Base-by-base conservation (phyloP, 257 asterid species). In the Coffea eugenioides region DNA sequence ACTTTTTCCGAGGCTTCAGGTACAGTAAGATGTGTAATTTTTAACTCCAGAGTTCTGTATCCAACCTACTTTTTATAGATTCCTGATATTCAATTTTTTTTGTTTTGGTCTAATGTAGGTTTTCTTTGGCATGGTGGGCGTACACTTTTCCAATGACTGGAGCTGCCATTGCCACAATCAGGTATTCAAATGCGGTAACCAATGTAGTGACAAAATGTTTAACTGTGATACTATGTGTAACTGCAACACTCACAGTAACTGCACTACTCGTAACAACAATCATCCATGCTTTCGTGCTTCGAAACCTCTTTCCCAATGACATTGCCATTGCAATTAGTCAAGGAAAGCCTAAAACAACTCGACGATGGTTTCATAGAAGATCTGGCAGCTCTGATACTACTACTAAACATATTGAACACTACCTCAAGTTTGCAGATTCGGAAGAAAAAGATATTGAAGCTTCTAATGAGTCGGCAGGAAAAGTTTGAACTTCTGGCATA, bases 61-160 rank as follows among this genome's bases (percentile, higher is more conserved):
- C 21, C 16, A 16, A 48, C 10, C 61, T 34, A 2, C 34, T 20
- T 69, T 20, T 75, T 21, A 39, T 57, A 31, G 6, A 49, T 70
- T n/a, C 25, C 62, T 48, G 54, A 45, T 6, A 21, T 69, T 25
- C 23, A 64, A 0, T 15, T 3, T 36, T 20, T 20, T 6, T 39
- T 46, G 34, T 57, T 12, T 15, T n/a, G 70, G n/a, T 77, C 21
- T 41, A 65, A 25, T 12, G 4, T 48, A 91, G 91, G 59, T 94
- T 94, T 76, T 92, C 98, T 15, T 51, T 92, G 79, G 93, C 94
- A 18, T 94, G 98, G 97, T 94, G 98, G 98, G 98, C 97, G 9
- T 94, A 94, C 86, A 94, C 98, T 10, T 92, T 94, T 74, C 97
- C 98, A 0, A 92, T 92, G 98, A 92, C 98, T 0, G 93, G 94